Evolutionary conservation across 2,329 filamentous ascomycete species (phyloP).

Genomic region (Dryadomyces sulphureus): DNA sequence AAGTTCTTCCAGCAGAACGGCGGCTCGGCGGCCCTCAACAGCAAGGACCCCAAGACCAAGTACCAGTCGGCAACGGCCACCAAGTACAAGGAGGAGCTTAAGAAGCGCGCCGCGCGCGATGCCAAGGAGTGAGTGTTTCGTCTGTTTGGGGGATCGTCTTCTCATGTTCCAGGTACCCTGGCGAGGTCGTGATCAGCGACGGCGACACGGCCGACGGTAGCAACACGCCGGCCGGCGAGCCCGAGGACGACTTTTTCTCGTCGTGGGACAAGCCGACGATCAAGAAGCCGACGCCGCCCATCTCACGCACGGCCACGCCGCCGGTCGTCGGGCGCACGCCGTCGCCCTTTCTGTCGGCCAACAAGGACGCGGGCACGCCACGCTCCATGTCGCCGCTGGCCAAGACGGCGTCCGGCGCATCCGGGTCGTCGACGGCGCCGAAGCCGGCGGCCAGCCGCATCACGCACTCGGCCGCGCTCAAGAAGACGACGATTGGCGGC

Average conservation of each 20-base stretch:
- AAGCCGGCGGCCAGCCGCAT: conserved; percentile 54
- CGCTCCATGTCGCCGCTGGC: conserved; percentile 74
- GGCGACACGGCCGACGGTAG: conserved; percentile 46
- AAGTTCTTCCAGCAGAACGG: conserved; percentile 98
- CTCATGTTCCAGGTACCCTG: conserved; percentile 48
- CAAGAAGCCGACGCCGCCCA: conserved; percentile 87
- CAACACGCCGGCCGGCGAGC: conserved; percentile 66
- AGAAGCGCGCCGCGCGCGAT: conserved; percentile 69
- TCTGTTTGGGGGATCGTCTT: background rate
- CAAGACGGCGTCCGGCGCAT: conserved; percentile 33
- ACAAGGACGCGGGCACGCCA: conserved; percentile 50
- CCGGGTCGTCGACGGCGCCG: conserved; percentile 26
- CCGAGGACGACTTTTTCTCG: conserved; percentile 91
- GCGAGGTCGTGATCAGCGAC: conserved; percentile 76
- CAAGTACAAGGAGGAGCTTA: conserved; percentile 97
- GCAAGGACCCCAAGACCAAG: conserved; percentile 94
- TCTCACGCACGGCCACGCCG: conserved; percentile 79
- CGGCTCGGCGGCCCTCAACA: conserved; percentile 81
- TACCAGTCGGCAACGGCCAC: conserved; percentile 86
- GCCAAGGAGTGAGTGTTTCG: conserved; percentile 55
- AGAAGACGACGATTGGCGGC: conserved; percentile 56
- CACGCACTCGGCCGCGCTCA: conserved; percentile 65
- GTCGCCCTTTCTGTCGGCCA: conserved; percentile 80
- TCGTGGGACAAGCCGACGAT: conserved; percentile 98
- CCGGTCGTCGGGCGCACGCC: conserved; percentile 64